phyloP scores from a whole-genome alignment of 2,329 filamentous ascomycete species.

The Cercospora sp. region DNA sequence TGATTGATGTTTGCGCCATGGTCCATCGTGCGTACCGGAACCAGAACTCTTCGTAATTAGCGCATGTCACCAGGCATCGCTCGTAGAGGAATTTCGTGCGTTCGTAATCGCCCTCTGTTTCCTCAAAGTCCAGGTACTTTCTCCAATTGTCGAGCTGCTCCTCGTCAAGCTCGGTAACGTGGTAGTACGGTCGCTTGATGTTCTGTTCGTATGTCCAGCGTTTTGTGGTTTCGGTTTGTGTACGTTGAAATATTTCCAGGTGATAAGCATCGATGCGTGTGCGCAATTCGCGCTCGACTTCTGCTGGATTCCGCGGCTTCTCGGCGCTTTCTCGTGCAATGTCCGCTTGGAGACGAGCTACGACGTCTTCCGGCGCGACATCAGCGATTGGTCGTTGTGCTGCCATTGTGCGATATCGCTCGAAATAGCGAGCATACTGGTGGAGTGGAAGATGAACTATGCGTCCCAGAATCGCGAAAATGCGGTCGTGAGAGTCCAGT shows the following conservation, averaged over 20 bases:
- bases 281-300: constrained; percentile 80
- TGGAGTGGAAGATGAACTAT: constrained; percentile 91
- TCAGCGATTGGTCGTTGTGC: constrained; percentile 71
- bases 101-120: constrained; percentile 73
- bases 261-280: constrained; percentile 76
- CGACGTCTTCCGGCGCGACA: constrained; percentile 66
- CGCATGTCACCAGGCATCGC: constrained; percentile 86
- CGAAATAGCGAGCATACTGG: constrained; percentile 92
- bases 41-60: constrained; percentile 98
- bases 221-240: constrained; percentile 84
- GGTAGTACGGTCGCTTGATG: constrained; percentile 95
- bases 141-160: constrained; percentile 85
- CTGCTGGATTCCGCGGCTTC: constrained; percentile 69
- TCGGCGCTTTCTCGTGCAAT: constrained; percentile 63
- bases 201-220: constrained; percentile 94
- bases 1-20: constrained; percentile 73
- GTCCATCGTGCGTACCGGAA: constrained; percentile 97
- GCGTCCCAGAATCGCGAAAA: constrained; percentile 79
- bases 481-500: constrained; percentile 76
- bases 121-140: constrained; percentile 95
- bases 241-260: constrained; percentile 75
- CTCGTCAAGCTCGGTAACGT: constrained; percentile 88
- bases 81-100: constrained; percentile 86
- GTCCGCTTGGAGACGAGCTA: constrained; percentile 70
- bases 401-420: constrained; percentile 78